These are phyloP conservation scores for Aeschynomene evenia DNA, from an alignment of 306 rosid species.

Conservation along the genomic window DNA sequence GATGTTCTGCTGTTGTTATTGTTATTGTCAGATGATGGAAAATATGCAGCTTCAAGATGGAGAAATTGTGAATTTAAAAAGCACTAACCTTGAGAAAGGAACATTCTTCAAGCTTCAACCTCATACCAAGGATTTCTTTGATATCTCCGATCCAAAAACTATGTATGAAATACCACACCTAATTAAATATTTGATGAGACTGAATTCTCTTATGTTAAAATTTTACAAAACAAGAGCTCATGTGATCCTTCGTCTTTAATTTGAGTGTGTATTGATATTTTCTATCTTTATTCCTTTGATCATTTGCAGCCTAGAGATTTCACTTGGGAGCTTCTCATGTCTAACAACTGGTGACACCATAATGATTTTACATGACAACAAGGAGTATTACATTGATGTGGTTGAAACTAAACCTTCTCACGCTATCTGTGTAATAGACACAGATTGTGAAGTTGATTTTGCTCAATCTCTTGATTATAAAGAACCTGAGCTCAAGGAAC, in stretches of 20 bases:
- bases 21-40: constrained; percentile 45
- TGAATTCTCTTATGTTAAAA: no score
- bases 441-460: constrained; percentile 57
- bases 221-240: no score
- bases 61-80: constrained; percentile 48
- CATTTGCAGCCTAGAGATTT: constrained; percentile 48
- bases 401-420: constrained; percentile 58
- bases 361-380: constrained; percentile 52
- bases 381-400: constrained; percentile 49
- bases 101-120: constrained; percentile 62
- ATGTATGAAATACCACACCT: constrained; percentile 32
- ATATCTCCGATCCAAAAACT: constrained; percentile 56
- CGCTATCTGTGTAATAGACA: constrained; percentile 52
- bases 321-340: constrained; percentile 58
- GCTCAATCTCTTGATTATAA: constrained; percentile 51
- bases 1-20: neutral
- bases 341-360: constrained; percentile 58
- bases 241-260: no score
- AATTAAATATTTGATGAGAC: neutral
- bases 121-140: constrained; percentile 56
- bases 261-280: neutral
- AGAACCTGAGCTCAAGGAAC: constrained; percentile 44
- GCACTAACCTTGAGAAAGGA: constrained; percentile 47
- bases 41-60: constrained; percentile 54
- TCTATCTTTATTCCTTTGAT: constrained; percentile 18